phyloP scores from a whole-genome alignment of 192 early-diverging fungal genomes.

The Coemansia sp. region DNA sequence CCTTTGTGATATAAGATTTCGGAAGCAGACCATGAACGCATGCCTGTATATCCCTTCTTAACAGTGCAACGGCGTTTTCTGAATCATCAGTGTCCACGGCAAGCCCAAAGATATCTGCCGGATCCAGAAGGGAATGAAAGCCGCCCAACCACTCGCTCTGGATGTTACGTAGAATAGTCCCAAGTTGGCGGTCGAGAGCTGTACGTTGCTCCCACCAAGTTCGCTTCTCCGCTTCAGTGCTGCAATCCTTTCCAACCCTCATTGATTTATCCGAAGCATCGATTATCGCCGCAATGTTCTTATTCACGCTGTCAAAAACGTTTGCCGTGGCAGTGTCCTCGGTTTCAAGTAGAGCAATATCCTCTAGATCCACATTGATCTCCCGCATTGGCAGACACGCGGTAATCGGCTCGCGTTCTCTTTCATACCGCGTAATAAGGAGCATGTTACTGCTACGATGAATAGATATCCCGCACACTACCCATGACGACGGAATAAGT shows the following conservation, averaged over 20 bases:
- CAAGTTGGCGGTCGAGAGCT: constrained; percentile 69
- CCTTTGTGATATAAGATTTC: constrained; percentile 32
- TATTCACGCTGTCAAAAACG: constrained; percentile 56
- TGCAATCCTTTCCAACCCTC: constrained; percentile 49
- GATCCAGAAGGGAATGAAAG: constrained; percentile 57
- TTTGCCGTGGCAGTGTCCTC: neutral
- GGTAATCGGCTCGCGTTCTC: constrained; percentile 56
- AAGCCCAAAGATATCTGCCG: neutral
- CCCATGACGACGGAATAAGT: constrained; percentile 68
- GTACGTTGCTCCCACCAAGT: constrained; percentile 82
- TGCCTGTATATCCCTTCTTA: constrained; percentile 19
- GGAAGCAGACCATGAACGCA: constrained; percentile 17
- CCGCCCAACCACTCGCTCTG: constrained; percentile 87
- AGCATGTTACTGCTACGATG: constrained; percentile 67
- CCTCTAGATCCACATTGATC: constrained; percentile 31
- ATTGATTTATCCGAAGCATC: constrained; percentile 69
- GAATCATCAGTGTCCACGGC: neutral
- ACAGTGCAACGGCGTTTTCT: neutral
- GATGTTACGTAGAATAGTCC: constrained; percentile 62
- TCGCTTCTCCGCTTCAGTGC: constrained; percentile 64
- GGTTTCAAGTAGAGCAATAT: neutral
- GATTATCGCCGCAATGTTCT: constrained; percentile 64
- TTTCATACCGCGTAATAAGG: constrained; percentile 67
- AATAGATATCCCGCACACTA: constrained; percentile 75
- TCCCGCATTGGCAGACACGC: constrained; percentile 74